Conservation (phyloP, 108 stramenopile species). For the Discostella pseudostelligera region DNA sequence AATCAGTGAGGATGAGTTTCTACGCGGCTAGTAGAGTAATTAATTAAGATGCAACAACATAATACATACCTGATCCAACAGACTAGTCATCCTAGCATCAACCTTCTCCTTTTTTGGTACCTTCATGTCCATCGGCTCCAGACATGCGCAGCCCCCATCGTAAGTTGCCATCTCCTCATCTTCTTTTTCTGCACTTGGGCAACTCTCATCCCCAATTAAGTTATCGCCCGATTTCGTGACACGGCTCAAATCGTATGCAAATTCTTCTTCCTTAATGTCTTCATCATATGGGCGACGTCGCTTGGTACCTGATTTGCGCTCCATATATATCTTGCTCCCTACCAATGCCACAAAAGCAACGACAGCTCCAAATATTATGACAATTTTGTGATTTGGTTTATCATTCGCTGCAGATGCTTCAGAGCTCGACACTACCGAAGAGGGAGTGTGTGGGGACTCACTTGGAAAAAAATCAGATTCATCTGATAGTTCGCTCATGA, state of each 20-base stretch:
- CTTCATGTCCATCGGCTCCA: neutral
- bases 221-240: too few relatives aligned
- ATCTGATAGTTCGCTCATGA: neutral
- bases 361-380: neutral
- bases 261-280: neutral
- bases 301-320: slow-evolving; percentile 1
- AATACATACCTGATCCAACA: slow-evolving; percentile 8
- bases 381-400: neutral
- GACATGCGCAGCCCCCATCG: too few relatives aligned
- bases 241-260: neutral
- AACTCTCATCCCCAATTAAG: neutral
- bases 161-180: neutral
- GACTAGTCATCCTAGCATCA: slow-evolving; percentile 8
- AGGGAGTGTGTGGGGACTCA: too few relatives aligned
- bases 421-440: neutral
- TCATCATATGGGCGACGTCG: neutral
- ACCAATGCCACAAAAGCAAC: slow-evolving; percentile 1
- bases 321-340: neutral
- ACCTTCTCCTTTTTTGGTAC: neutral
- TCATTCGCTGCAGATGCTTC: neutral
- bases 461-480: too few relatives aligned
- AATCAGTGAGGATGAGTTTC: neutral
- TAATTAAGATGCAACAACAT: too few relatives aligned
- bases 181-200: neutral
- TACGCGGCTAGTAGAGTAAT: neutral